A percentile compares a stretch with the other conserved stretches of the same genome.
Conservation (phyloP, 352 stramenopile species). For the Pythium rishiriense region DNA sequence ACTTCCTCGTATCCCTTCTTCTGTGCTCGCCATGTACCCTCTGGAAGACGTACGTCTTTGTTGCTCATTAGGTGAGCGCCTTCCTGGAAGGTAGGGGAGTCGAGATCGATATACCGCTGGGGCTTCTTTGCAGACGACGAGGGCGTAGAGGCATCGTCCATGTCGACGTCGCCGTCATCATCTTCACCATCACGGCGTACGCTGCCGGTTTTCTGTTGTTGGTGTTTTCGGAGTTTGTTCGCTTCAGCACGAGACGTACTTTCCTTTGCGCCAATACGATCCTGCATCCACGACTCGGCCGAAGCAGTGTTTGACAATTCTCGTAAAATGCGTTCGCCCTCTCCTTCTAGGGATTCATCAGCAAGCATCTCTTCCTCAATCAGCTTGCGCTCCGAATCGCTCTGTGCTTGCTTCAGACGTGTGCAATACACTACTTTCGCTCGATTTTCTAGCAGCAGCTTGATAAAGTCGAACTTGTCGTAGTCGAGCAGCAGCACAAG, state of each 20-base stretch:
- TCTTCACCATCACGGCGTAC: conserved; percentile 40
- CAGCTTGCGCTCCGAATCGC: conserved; percentile 85
- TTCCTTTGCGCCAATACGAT: conserved; percentile 87
- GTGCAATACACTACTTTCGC: conserved; percentile 97
- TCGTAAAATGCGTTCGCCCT: conserved; percentile 89
- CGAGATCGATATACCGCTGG: conserved; percentile 93
- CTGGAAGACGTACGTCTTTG: conserved; percentile 95
- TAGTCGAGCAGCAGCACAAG: conserved; percentile 97
- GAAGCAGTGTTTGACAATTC: conserved; percentile 88
- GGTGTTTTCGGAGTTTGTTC: conserved; percentile 78
- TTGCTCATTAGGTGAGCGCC: conserved; percentile 98
- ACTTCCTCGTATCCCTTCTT: conserved; percentile 99
- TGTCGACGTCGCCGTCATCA: conserved; percentile 52
- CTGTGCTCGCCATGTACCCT: conserved; percentile 96
- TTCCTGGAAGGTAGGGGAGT: conserved; percentile 94
- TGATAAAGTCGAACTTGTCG: conserved; percentile 99
- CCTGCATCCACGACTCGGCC: conserved; percentile 94
- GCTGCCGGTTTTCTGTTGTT: conserved; percentile 44
- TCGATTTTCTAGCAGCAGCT: conserved; percentile 95
- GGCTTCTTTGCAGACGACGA: conserved; percentile 52
- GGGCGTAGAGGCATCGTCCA: conserved; percentile 36
- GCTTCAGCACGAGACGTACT: conserved; percentile 81
- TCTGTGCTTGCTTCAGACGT: conserved; percentile 95
- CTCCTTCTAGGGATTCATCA: conserved; percentile 85
- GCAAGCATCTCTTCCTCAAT: conserved; percentile 91